Conservation (phyloP, 129 eudicot genomes). For the Dittrichia graveolens region DNA sequence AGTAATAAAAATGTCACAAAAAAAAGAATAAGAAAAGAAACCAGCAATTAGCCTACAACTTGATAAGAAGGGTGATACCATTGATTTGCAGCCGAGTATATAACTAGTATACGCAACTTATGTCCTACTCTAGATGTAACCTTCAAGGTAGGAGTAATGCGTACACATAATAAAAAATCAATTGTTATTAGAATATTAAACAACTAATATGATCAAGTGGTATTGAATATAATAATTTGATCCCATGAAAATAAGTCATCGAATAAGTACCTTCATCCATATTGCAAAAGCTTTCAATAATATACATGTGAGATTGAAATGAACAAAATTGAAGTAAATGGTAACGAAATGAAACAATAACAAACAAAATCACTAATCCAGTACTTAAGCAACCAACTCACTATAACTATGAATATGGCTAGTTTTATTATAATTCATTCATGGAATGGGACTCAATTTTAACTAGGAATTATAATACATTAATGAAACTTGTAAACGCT, state of each 20-base stretch:
- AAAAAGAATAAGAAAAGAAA: background rate
- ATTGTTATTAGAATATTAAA: background rate
- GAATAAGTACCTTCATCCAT: constrained; percentile 72
- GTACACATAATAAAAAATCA: constrained; percentile 26
- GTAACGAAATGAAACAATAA: background rate
- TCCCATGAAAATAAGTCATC: background rate
- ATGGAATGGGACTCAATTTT: too few relatives aligned
- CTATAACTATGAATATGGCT: too few relatives aligned
- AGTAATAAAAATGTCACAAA: constrained; percentile 8
- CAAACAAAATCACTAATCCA: background rate
- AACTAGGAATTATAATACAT: too few relatives aligned
- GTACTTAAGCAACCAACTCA: background rate
- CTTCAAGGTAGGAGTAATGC: constrained; percentile 75
- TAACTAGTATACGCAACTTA: background rate
- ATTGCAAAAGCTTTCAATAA: constrained; percentile 63
- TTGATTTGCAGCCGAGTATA: constrained; percentile 16
- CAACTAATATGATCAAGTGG: too few relatives aligned
- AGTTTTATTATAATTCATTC: too few relatives aligned
- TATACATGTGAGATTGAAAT: background rate
- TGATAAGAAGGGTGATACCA: constrained; percentile 12
- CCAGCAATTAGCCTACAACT: too few relatives aligned
- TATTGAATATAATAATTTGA: background rate
- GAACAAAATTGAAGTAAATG: background rate
- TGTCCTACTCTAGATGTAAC: constrained; percentile 31
- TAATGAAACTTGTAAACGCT: too few relatives aligned